Conservation (phyloP, 2,329 filamentous ascomycete genomes). For the Ophiostoma quercus region DNA sequence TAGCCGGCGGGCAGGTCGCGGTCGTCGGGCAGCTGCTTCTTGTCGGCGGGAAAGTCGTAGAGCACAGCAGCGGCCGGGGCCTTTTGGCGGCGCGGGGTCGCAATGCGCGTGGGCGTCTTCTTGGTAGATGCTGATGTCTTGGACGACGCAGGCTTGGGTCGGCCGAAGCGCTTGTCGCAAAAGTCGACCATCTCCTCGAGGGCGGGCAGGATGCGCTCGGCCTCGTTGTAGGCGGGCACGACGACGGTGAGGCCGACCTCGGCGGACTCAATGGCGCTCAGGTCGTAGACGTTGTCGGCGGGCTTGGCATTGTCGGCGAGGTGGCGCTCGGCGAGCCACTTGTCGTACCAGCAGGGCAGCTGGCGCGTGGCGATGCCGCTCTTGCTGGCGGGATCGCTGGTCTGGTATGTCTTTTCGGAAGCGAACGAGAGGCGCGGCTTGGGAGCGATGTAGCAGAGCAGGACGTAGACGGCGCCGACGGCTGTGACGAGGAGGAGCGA, state of each 20-base stretch:
- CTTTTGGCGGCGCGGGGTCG: conserved; percentile 17
- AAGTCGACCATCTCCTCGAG: conserved; percentile 87
- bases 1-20: conserved; percentile 53
- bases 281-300: conserved; percentile 41
- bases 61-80: conserved; percentile 26
- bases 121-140: neutral
- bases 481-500: conserved; percentile 16
- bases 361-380: conserved; percentile 40
- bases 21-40: conserved; percentile 31
- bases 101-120: conserved; percentile 18
- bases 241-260: conserved; percentile 87
- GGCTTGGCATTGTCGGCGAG: conserved; percentile 36
- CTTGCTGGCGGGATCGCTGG: conserved; percentile 59
- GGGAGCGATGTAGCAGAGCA: conserved; percentile 72
- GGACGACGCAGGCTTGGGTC: conserved; percentile 29
- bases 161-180: conserved; percentile 71
- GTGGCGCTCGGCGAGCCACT: conserved; percentile 59
- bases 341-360: conserved; percentile 85
- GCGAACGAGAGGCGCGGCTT: conserved; percentile 66
- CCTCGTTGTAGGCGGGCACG: conserved; percentile 93
- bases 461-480: conserved; percentile 47
- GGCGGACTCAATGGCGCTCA: conserved; percentile 62
- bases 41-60: conserved; percentile 36
- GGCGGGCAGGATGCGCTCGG: conserved; percentile 74
- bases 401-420: conserved; percentile 82